A percentile compares a stretch with the other conserved stretches of the same genome.
phyloP scores from a whole-genome alignment of 768 basidiomycete genomes.

The Boletus bicolor region DNA sequence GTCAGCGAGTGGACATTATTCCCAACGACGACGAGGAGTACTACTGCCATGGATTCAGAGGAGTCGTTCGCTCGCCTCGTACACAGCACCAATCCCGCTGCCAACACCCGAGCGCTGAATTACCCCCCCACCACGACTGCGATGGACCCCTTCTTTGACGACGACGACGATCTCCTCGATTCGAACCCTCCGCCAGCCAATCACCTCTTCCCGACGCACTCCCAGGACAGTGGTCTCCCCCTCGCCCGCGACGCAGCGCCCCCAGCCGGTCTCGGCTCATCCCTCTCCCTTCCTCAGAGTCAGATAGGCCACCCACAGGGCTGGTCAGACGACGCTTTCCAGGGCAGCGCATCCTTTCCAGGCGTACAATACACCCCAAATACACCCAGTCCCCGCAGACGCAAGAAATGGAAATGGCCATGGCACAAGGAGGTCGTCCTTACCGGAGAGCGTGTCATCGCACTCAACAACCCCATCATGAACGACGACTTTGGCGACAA shows the following conservation, averaged over 20 bases:
- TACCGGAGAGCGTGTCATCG: constrained; percentile 74
- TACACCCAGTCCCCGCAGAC: constrained; percentile 7
- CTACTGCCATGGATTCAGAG: constrained; percentile 20
- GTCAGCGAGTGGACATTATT: constrained; percentile 3
- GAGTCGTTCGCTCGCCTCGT: constrained; percentile 31
- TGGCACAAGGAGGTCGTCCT: constrained; percentile 70
- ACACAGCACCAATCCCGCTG: constrained; percentile 26
- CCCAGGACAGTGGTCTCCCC: constrained; percentile 51
- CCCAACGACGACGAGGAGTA: not conserved
- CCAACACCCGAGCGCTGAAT: constrained; percentile 22
- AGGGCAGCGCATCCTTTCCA: constrained; percentile 42
- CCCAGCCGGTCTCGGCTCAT: constrained; percentile 50
- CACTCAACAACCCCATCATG: constrained; percentile 71
- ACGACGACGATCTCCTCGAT: constrained; percentile 54
- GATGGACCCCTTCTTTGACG: constrained; percentile 84
- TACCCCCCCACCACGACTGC: constrained; percentile 51
- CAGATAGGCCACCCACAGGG: constrained; percentile 51
- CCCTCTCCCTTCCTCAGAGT: constrained; percentile 32
- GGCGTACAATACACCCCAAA: constrained; percentile 20
- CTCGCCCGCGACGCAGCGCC: constrained; percentile 37
- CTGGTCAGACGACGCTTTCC: constrained; percentile 65
- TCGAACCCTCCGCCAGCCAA: not conserved
- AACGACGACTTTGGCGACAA: constrained; percentile 74
- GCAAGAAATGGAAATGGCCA: constrained; percentile 70
- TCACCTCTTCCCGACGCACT: constrained; percentile 34